Evolutionary conservation across 129 eudicot species (phyloP).

Genomic region (Arctium lappa): DNA sequence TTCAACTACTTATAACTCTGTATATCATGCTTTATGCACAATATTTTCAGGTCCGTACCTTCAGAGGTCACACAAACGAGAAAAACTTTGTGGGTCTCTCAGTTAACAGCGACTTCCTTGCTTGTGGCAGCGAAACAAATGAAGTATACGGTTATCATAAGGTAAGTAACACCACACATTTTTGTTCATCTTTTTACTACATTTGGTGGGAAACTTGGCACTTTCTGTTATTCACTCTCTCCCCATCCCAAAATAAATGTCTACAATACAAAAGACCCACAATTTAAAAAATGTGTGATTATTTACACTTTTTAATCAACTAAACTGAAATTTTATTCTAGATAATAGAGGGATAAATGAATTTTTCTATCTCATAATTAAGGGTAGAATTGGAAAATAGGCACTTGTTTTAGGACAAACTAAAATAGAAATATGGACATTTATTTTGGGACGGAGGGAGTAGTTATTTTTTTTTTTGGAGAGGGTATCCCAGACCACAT

Average conservation of each 20-base stretch:
- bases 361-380: background rate
- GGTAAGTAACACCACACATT: conserved; percentile 27
- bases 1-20: background rate
- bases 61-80: conserved; percentile 78
- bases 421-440: background rate
- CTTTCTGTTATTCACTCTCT: background rate
- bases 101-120: conserved; percentile 62
- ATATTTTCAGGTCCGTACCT: conserved; percentile 58
- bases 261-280: background rate
- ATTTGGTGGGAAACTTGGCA: background rate
- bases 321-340: background rate
- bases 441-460: background rate
- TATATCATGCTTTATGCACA: background rate
- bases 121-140: conserved; percentile 86
- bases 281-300: background rate
- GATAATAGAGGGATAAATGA: background rate
- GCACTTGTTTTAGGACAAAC: background rate
- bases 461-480: no score
- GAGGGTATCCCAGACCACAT: no score
- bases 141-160: conserved; percentile 76
- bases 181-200: background rate
- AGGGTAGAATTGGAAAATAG: background rate
- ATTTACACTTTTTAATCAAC: background rate
- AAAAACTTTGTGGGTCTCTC: conserved; percentile 81
- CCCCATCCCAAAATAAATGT: background rate